These are phyloP conservation scores for Endogone sp. DNA, from an alignment of 192 early-diverging fungal species.

Conservation along the genomic window DNA sequence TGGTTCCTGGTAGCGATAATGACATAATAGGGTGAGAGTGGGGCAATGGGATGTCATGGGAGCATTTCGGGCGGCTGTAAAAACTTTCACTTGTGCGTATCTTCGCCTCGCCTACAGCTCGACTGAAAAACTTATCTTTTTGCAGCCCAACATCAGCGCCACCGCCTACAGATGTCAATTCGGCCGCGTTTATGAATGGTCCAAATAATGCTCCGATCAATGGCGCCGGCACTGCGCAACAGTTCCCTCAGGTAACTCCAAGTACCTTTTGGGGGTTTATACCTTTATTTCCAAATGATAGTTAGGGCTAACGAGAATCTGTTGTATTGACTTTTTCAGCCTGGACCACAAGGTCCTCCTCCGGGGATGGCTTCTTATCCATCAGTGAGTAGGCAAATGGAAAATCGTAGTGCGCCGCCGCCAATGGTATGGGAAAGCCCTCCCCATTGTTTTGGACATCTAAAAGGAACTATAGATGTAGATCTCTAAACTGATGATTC, in stretches of 20 bases:
- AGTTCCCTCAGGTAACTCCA: neutral
- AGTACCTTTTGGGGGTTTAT: too few relatives aligned
- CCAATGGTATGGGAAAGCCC: constrained; percentile 1
- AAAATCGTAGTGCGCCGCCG: constrained; percentile 13
- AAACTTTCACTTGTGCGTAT: too few relatives aligned
- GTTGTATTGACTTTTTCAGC: constrained; percentile 7
- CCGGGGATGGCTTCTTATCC: constrained; percentile 27
- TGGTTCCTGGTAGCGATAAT: too few relatives aligned
- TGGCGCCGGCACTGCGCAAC: neutral
- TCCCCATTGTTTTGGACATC: neutral
- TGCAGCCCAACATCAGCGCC: neutral
- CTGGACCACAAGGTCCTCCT: constrained; percentile 24
- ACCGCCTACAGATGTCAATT: neutral
- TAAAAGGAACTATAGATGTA: too few relatives aligned
- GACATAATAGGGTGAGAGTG: too few relatives aligned
- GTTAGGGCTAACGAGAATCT: too few relatives aligned
- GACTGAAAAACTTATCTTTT: too few relatives aligned
- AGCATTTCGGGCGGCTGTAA: too few relatives aligned
- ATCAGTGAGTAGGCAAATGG: constrained; percentile 2
- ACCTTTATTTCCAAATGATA: too few relatives aligned
- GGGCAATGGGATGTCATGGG: too few relatives aligned
- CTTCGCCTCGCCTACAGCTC: too few relatives aligned
- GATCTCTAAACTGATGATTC: neutral
- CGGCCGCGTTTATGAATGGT: neutral
- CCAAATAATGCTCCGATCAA: neutral